Percentiles rank a stretch among this genome's conserved stretches.
Evolutionary conservation across 2,329 filamentous ascomycete species (phyloP).

Genomic region (Stachybotrys echinatus): DNA sequence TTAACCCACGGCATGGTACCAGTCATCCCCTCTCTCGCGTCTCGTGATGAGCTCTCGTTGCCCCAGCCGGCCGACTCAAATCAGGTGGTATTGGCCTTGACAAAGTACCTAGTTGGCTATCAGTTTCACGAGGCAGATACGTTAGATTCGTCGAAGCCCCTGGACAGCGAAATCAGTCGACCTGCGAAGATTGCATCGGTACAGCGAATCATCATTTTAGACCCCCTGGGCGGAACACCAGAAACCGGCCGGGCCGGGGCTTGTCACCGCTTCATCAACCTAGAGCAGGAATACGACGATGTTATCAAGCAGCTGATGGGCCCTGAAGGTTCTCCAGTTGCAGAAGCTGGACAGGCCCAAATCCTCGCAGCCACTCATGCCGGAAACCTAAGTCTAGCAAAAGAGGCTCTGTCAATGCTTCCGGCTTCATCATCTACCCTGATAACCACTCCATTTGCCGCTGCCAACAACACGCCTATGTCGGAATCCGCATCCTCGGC

Average conservation of each 20-base stretch:
- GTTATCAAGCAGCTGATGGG: slow-evolving; percentile 58
- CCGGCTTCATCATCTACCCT: slow-evolving; percentile 82
- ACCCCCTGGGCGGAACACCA: slow-evolving; percentile 81
- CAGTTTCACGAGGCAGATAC: slow-evolving; percentile 29
- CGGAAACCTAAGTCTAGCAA: slow-evolving; percentile 68
- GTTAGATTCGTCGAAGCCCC: not conserved
- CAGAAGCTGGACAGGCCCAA: slow-evolving; percentile 22
- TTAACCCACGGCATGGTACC: slow-evolving; percentile 26
- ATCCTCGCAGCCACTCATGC: slow-evolving; percentile 42
- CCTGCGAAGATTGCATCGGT: slow-evolving; percentile 54
- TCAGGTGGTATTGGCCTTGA: slow-evolving; percentile 72
- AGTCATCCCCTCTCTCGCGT: slow-evolving; percentile 36
- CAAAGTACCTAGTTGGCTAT: slow-evolving; percentile 68
- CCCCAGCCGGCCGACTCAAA: slow-evolving; percentile 36
- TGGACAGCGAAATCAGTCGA: slow-evolving; percentile 24
- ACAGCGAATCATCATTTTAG: slow-evolving; percentile 84
- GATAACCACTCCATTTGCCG: slow-evolving; percentile 81
- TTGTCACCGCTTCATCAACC: slow-evolving; percentile 68
- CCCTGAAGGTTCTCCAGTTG: slow-evolving; percentile 18
- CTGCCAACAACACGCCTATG: slow-evolving; percentile 44
- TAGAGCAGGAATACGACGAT: slow-evolving; percentile 79
- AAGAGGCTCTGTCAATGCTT: slow-evolving; percentile 65
- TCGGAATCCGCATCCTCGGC: slow-evolving; percentile 28
- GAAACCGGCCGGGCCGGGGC: slow-evolving; percentile 38
- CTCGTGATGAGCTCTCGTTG: slow-evolving; percentile 32